Evolutionary conservation across 179 eudicot genomes (phyloP), one percentile per base, ranked within the genome.

Genomic region (Actinidia polygama): DNA sequence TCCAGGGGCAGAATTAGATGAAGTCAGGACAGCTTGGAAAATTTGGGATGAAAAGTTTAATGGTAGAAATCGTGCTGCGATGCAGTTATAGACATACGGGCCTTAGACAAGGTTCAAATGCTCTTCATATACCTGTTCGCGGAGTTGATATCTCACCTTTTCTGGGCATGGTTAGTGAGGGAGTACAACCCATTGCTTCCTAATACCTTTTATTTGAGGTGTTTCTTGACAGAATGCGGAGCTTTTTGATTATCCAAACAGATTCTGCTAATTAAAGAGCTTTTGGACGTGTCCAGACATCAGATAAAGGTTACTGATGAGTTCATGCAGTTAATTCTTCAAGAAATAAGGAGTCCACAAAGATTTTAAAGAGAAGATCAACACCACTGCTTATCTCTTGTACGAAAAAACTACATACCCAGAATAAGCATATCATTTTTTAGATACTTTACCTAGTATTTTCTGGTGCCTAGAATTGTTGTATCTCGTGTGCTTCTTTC

Each of bases 21-120:
- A 92, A 90, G 93, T 96, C 73, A 88, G 99, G 81, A 84, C 82
- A 69, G 94, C 93, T 78, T 90, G 94, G 96, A 81, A 78, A n/a
- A 77, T 23, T 59, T 94, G 98, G 96, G 89, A 87, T 68, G 92
- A 89, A 67, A 87, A 85, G 78, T 81, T 84, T 64, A 71, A 75
- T 73, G 71, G 69, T 73, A 80, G 86, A 67, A 84, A 59, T 11
- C 18, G 59, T 55, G 75, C 76, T 73, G 24, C 83, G 4, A 76
- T 79, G 26, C 57, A 84, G 62, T 23, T 64, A 57, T 64, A 50
- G 79, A 54, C 36, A 10, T 24, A 16, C 46, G 51, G 63, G 79
- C 85, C 50, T 21, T 16, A 14, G 44, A 73, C 57, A 71, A 79
- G 74, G 59, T 78, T 69, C 1, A 19, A 77, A 36, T 15, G 80